Base-by-base conservation (phyloP, 495 filamentous ascomycete species). In the Tuber umbilicatum region DNA sequence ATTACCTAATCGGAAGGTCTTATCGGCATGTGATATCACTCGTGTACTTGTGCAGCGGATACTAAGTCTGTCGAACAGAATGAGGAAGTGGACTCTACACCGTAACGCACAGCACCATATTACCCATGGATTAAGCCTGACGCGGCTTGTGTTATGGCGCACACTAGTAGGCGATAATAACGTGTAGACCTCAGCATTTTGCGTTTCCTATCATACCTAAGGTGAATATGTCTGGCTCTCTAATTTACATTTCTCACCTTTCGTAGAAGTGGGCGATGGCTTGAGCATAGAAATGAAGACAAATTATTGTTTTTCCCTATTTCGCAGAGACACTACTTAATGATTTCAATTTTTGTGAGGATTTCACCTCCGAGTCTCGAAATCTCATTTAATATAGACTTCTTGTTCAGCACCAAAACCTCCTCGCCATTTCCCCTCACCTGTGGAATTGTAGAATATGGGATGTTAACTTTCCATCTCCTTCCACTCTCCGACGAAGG, bases 341-440 rank as follows among this genome's bases (percentile, higher is more conserved):
- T 82, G 23, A 84, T 75, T 80, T 90, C 89, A 76, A 92, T 86
- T 75, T 78, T 85, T 76, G 86, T 84, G 31, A 92, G 82, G 78
- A 92, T 71, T 71, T 90, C 88, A 10, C 87, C 89, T 19, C 90
- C 91, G 45, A 92, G 82, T 74, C 89, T 86, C 37, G 86, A 86
- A 82, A 99, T 97, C 84, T 98, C 96, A 21, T 90, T 88, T 73
- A 97, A 79, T 14, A 96, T 91, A 2, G 88, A 91, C 55, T 85
- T 83, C 77, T 87, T 90, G 76, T 98, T 97, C 40, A 97, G 85
- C 3, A 70, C 14, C 14, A 64, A 64, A 68, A 73, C 78, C 21
- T 76, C 68, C 35, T 80, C 70, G 31, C 45, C 39, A 31, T 70
- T 72, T 10, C 31, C 70, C 55, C 68, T 64, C 27, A 43, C 19